Evolutionary conservation across 768 basidiomycete species (phyloP), one percentile per base, ranked within the genome.

Genomic region (Boletus insuetus): DNA sequence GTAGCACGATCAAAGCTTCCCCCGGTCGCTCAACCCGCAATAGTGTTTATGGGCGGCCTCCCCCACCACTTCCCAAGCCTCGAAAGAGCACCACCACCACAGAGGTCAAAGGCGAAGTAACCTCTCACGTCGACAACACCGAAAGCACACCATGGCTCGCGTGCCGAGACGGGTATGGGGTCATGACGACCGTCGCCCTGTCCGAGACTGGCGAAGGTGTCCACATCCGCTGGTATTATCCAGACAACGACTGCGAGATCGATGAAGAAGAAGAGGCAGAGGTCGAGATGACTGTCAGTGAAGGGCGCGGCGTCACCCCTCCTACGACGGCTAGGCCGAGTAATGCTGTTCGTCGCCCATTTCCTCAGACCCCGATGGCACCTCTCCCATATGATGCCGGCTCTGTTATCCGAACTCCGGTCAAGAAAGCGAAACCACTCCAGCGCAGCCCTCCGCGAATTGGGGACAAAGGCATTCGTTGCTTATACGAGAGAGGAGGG

Each of bases 371-470:
- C 0, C 70, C 69, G 1, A 43, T 66, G 41, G 38, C 51, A 2
- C 52, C 46, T 16, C 53, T 59, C 16, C 20, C 65, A 6, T 71
- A 62, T 29, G 56, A 72, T 16, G 64, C 72, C 1, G 70, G 70
- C 7, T 71, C 70, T 14, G 71, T 71, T 2, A 45, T 70, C 49
- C 50, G 2, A 13, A 73, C 71, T 0, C 70, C 71, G 1, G 41
- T 67, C 17, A 72, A 72, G 61, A 68, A 55, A 32, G 44, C 53
- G 14, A 63, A 22, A 37, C 69, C 67, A 1, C 68, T 72, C 34
- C 64, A 64, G 31, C 62, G 40, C n/a, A 69, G 65, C 35, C 69
- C 71, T 6, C 37, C 48, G 6, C 67, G 65, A n/a, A 64, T 71
- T 9, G 71, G 71, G 1, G 66, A 67, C 55, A 64, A 59, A 16